Base-by-base conservation (phyloP, 371 early-diverging fungal species). In the Syncephalastrum contaminatum region DNA sequence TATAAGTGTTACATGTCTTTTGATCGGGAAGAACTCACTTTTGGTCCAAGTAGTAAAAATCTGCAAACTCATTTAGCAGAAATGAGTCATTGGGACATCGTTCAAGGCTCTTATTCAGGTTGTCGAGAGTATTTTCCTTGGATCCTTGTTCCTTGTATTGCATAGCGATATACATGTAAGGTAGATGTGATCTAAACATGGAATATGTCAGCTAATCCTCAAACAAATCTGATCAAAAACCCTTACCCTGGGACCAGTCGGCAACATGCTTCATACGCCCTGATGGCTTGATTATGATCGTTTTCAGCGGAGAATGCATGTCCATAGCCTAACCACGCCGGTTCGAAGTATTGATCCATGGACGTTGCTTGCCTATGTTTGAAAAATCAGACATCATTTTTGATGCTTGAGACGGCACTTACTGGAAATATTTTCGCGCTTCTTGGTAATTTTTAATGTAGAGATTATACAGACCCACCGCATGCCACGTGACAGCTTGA, bases 241-340 rank as follows among this genome's bases (percentile, higher is more conserved):
- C 16, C 67, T 52, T 80, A 91, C 91, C 88, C 89, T 41, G 78
- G 81, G 45, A 84, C 80, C 22, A 85, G 63, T 56, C 80, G 73
- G 15, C 75, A 66, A 41, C 88, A 86, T 1, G 77, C 78, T 20
- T 76, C 61, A 59, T 92, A 94, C 0, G 89, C 89, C 22, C 79
- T 64, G 21, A 92, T 87, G 1, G 94, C 94, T 54, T 83, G 83
- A 45, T 12, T 21, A 19, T 85, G 81, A 20, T 89, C 88, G 1
- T 85, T 86, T 55, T 88, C 90, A 8, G 73, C 64, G 3, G 89
- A 81, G 66, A 89, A 89, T n/a, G 90, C 72, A 66, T 92, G 92
- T 0, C 85, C 94, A 58, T 81, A 87, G 4, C 88, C 92, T 19
- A 94, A 59, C 93, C 92, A 92, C 1, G 85, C 86, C 3, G 81